These are phyloP conservation scores for Polyporus tsugae DNA, from an alignment of 1,284 basidiomycete species.

Conservation along the genomic window DNA sequence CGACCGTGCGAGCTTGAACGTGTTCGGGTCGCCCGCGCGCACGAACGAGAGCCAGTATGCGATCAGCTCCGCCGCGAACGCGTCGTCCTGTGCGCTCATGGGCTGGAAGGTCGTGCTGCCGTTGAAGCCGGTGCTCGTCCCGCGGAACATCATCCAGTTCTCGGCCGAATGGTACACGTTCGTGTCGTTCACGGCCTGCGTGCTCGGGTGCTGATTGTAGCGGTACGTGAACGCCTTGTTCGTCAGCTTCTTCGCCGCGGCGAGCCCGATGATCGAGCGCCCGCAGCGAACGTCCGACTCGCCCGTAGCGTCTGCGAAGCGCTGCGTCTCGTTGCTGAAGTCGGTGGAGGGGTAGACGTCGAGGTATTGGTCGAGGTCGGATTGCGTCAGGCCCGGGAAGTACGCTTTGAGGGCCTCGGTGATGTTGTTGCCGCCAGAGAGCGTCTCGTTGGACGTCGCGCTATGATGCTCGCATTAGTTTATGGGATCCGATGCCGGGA, in stretches of 20 bases:
- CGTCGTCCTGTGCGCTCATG: slow-evolving; percentile 50
- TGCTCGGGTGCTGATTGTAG: slow-evolving; percentile 63
- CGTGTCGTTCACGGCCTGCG: slow-evolving; percentile 42
- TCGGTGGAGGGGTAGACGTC: slow-evolving; percentile 49
- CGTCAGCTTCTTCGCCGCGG: slow-evolving; percentile 39
- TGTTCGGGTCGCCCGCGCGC: slow-evolving; percentile 58
- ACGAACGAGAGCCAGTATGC: slow-evolving; percentile 71
- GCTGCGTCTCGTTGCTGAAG: slow-evolving; percentile 50
- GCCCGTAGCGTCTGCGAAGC: slow-evolving; percentile 54
- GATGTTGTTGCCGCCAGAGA: slow-evolving; percentile 49
- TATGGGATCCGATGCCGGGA: background rate
- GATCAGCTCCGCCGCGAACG: slow-evolving; percentile 62
- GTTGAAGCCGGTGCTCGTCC: slow-evolving; percentile 65
- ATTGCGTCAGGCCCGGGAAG: slow-evolving; percentile 54
- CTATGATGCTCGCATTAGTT: slow-evolving; percentile 39
- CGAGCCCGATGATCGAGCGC: slow-evolving; percentile 54
- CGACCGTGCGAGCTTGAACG: slow-evolving; percentile 55
- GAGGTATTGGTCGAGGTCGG: slow-evolving; percentile 49
- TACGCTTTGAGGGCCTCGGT: slow-evolving; percentile 46
- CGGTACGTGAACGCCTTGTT: slow-evolving; percentile 57
- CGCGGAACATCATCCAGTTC: slow-evolving; percentile 72
- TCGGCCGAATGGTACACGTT: slow-evolving; percentile 60
- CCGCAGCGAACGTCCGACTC: slow-evolving; percentile 59
- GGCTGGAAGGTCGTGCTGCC: slow-evolving; percentile 53
- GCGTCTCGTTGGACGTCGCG: slow-evolving; percentile 64